Base-by-base conservation (phyloP, 352 stramenopile genomes). In the Blastocystis sp. region DNA sequence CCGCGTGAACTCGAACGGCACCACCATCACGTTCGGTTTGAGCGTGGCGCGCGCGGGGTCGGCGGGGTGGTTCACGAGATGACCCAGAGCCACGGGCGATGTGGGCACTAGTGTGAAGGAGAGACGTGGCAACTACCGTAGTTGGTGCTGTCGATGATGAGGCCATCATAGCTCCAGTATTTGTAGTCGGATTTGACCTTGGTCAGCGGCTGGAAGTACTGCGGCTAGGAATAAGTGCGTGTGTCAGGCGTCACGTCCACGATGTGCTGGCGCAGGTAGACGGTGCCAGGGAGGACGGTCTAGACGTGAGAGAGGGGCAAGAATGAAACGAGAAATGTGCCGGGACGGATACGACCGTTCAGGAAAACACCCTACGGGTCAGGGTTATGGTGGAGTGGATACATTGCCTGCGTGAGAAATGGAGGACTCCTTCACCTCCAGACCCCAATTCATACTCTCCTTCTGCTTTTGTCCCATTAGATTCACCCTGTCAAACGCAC, bases 11-110 rank as follows among this genome's bases (percentile, higher is more conserved):
- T 81, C 71, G 40, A 66, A 81, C 3, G 71, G 71, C n/a, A 81
- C 71, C 17, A 81, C 71, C 71, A 81, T 81, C 43, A 81, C 71
- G 48, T 81, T 81, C 54, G 71, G 71, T 24, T 81, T 81, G 48
- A 81, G n/a, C 1, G 64, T 54, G 19, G 45, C 21, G 0, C 71
- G 42, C 4, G 21, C 7, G 2, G 71, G 71, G 43, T 81, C 45
- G 6, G 71, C 38, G 11, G 71, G 71, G n/a, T 81, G 71, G 57
- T 81, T 81, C 38, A 81, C 66, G 19, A 81, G 38, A 48, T 81
- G 71, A 65, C 71, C 71, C 42, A 81, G 17, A 4, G 71, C 54
- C 14, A 81, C 28, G 7, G 71, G 71, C 4, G 2, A 48, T 21
- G 71, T 52, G 19, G 48, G 71, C 28, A 19, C 45, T 74, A 24